A percentile compares a stretch with the other conserved stretches of the same genome.
Conservation (phyloP, 371 early-diverging fungal species). For the Sanchytrium tribonematis region DNA sequence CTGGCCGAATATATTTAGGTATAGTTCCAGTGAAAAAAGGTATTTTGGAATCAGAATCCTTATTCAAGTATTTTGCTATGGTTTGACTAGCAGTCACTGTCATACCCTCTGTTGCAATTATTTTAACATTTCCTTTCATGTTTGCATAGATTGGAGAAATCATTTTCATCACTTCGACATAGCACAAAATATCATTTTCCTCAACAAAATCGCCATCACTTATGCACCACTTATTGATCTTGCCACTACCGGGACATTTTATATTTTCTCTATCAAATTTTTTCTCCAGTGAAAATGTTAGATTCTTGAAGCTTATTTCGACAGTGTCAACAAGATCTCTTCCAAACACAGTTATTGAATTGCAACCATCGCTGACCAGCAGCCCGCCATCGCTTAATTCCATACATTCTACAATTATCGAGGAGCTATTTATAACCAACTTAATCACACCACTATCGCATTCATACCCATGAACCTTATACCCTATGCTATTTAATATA, state of each 20-base stretch:
- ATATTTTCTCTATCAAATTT: conserved; percentile 84
- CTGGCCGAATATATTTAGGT: background rate
- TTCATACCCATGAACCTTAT: conserved; percentile 9
- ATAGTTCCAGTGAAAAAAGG: background rate
- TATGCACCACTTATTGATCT: conserved; percentile 64
- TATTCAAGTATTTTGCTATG: background rate
- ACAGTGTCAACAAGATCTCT: conserved; percentile 66
- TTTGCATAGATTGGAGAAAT: conserved; percentile 52
- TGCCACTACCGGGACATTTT: conserved; percentile 82
- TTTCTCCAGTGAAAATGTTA: conserved; percentile 68
- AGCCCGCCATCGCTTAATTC: conserved; percentile 68
- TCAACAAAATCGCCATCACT: conserved; percentile 70
- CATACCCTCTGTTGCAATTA: conserved; percentile 56
- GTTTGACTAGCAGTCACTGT: conserved; percentile 17
- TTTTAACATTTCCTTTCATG: conserved; percentile 2
- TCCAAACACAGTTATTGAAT: conserved; percentile 60
- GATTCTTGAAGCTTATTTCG: conserved; percentile 61
- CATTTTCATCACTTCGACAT: conserved; percentile 99
- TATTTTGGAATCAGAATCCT: background rate
- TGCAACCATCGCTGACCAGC: conserved; percentile 60
- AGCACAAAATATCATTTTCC: conserved; percentile 71
- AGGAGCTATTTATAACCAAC: conserved; percentile 43
- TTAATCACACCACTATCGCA: background rate
- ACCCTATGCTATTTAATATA: conserved; percentile 61
- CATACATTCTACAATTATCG: conserved; percentile 38